Evolutionary conservation across 768 basidiomycete species (phyloP).

Genomic region (Imleria badia): DNA sequence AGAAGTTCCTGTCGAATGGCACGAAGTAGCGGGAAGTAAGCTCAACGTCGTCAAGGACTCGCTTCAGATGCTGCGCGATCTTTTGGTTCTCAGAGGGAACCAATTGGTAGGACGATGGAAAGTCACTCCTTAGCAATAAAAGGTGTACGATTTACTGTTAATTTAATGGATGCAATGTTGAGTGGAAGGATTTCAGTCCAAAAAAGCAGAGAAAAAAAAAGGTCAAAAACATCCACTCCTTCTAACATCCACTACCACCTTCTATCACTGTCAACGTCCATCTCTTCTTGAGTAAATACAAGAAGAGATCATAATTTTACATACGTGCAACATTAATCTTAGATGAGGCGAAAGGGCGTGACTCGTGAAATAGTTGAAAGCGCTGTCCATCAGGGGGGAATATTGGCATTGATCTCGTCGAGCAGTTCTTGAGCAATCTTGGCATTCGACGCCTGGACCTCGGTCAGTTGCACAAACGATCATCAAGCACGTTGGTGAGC

Average conservation of each 20-base stretch:
- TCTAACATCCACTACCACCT: slow-evolving; percentile 14
- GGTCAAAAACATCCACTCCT: slow-evolving; percentile 8
- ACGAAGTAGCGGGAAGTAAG: slow-evolving; percentile 92
- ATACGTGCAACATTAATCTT: slow-evolving; percentile 35
- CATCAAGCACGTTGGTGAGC: slow-evolving; percentile 21
- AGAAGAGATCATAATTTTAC: slow-evolving; percentile 31
- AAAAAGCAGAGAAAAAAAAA: slow-evolving; percentile 6
- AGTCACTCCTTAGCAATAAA: slow-evolving; percentile 23
- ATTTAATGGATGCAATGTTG: slow-evolving; percentile 24
- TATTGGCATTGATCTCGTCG: slow-evolving; percentile 49
- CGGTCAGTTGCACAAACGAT: background rate
- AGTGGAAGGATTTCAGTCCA: slow-evolving; percentile 8
- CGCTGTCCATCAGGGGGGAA: slow-evolving; percentile 33
- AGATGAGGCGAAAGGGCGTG: slow-evolving; percentile 28
- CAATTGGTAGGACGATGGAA: slow-evolving; percentile 79
- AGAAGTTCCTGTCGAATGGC: slow-evolving; percentile 91
- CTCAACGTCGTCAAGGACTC: slow-evolving; percentile 82
- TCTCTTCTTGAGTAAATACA: slow-evolving; percentile 29
- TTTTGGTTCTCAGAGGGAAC: slow-evolving; percentile 82
- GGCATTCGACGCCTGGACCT: slow-evolving; percentile 58
- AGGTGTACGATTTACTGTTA: slow-evolving; percentile 27
- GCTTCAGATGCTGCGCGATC: slow-evolving; percentile 85
- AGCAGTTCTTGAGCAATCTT: slow-evolving; percentile 72
- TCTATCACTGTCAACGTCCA: slow-evolving; percentile 23
- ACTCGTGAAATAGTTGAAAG: slow-evolving; percentile 10